phyloP scores from a whole-genome alignment of 1,284 basidiomycete genomes.

The Microbotryum violaceum region DNA sequence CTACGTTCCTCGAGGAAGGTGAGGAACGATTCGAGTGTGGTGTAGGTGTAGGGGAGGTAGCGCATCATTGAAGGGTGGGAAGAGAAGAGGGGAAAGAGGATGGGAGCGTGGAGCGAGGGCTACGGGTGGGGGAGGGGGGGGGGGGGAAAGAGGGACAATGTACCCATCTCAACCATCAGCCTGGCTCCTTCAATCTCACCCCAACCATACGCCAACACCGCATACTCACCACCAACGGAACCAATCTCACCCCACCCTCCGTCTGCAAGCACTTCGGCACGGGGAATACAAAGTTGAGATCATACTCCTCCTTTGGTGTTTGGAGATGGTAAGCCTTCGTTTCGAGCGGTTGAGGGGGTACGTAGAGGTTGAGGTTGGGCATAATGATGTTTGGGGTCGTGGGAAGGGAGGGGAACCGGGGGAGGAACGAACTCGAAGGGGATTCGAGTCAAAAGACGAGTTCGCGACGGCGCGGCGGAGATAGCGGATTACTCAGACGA shows the following conservation, averaged over 20 bases:
- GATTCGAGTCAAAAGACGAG: no score
- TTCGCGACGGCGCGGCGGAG: no score
- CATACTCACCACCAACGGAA: slow-evolving; percentile 8
- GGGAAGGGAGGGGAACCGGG: no score
- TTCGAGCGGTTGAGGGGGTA: background rate
- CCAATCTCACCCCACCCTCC: background rate
- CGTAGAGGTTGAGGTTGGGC: slow-evolving; percentile 6
- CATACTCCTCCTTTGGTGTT: slow-evolving; percentile 3
- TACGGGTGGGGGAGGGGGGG: background rate
- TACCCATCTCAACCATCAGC: background rate
- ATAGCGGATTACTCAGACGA: no score
- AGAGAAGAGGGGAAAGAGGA: background rate
- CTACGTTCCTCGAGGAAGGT: slow-evolving; percentile 3
- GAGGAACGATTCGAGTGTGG: slow-evolving; percentile 12
- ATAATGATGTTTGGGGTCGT: background rate
- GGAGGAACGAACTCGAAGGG: no score
- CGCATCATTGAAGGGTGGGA: background rate
- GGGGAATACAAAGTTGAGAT: slow-evolving; percentile 10
- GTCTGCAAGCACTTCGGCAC: background rate
- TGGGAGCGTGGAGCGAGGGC: slow-evolving; percentile 7
- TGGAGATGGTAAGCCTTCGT: background rate
- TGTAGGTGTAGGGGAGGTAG: slow-evolving; percentile 21
- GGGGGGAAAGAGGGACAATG: background rate
- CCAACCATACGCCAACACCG: no score
- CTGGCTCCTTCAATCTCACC: no score